Conservation (phyloP, 306 rosid species). For the Chamaecrista fasciculata region DNA sequence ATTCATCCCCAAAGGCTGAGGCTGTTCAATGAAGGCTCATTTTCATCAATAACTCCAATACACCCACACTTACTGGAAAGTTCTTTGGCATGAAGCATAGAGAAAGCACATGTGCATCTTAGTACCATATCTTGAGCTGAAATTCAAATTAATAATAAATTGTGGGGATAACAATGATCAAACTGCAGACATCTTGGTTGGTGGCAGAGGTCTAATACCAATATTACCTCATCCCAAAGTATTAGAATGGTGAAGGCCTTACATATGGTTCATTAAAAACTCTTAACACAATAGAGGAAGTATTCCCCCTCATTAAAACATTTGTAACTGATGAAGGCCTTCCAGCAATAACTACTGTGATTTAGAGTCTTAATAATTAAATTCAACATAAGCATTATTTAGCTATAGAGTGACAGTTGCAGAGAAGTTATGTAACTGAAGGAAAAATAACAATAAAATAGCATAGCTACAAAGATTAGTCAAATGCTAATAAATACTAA, state of each 20-base stretch:
- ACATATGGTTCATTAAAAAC: not conserved
- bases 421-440: conserved; percentile 7
- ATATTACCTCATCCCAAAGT: not conserved
- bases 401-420: not conserved
- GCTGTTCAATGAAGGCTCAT: not conserved
- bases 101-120: not conserved
- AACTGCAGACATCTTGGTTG: not conserved
- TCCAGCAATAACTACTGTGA: not conserved
- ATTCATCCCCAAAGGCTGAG: not conserved
- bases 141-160: not conserved
- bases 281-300: not conserved
- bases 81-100: not conserved
- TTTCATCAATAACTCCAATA: not conserved
- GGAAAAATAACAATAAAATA: conserved; percentile 2
- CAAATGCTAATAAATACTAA: not conserved
- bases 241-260: not conserved
- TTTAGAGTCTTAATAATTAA: not conserved
- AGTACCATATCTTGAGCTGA: not conserved
- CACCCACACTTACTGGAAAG: not conserved
- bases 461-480: not conserved
- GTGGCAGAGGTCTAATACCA: not conserved
- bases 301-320: not conserved
- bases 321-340: not conserved
- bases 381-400: not conserved
- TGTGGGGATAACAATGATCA: not conserved